Evolutionary conservation across 2,329 filamentous ascomycete species (phyloP), one percentile per base, ranked within the genome.

Genomic region (Epichloe glyceriae): DNA sequence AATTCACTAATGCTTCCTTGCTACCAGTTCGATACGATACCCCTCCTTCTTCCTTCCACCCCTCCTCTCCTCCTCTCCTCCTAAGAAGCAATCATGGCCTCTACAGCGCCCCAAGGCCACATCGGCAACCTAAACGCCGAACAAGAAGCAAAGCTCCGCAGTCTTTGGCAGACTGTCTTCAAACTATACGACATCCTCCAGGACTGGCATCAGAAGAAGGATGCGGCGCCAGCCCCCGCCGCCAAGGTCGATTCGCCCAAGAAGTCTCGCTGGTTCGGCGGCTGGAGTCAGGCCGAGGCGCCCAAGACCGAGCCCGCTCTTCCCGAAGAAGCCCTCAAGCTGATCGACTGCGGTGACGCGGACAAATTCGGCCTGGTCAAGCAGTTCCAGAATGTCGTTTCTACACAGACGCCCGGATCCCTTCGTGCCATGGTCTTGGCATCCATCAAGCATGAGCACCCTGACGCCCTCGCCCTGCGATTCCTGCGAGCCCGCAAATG

Each of bases 401-500:
- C 52, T 4, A 37, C 49, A 7, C 43, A 53, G 46, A 49, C 38
- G 11, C 47, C 43, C 30, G 42, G 34, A 3, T 52, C 50, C 8
- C 41, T 50, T 14, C 46, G 52, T n/a, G 52, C 50, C 49, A 50
- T 61, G 46, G 45, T 64, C 33, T 52, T 60, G 15, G 30, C 15
- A 14, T 38, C 47, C 6, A 10, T 54, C 35, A 54, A 53, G 46
- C 46, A 49, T 12, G 63, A 71, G 34, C 60, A 71, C 47, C 68
- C 69, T 0, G 69, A 71, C 49, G 62, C 65, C 0, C 52, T 65
- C 1, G 56, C 66, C 0, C 59, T 72, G n/a, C 68, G 69, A 3
- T 71, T 70, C 52, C 62, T 68, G 20, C 60, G 68, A 34, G 67
- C 66, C 10, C 64, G 67, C 47, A 67, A 70, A 54, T 70, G 69